Evolutionary conservation across 306 rosid species (phyloP).

Genomic region (Arachis hypogaea): DNA sequence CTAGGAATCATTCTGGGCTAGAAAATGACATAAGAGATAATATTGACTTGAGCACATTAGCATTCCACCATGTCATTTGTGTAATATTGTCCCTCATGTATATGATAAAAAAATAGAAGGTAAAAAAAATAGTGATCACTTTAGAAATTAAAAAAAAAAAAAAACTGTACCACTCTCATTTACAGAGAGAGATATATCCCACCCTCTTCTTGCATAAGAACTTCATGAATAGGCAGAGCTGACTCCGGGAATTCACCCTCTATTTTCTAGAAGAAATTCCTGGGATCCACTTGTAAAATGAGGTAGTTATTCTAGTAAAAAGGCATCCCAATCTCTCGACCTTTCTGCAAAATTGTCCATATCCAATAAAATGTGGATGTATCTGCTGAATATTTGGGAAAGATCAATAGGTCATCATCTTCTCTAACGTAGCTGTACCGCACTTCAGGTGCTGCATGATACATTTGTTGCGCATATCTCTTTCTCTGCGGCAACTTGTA

Average conservation of each 20-base stretch:
- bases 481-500: conserved; percentile 39
- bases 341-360: conserved; percentile 43
- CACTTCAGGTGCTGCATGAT: conserved; percentile 44
- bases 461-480: conserved; percentile 38
- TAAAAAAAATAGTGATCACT: conserved; percentile 3
- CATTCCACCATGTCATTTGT: neutral
- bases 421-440: conserved; percentile 56
- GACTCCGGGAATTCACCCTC: conserved; percentile 34
- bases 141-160: neutral
- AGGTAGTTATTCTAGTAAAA: conserved; percentile 16
- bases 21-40: neutral
- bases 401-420: conserved; percentile 39
- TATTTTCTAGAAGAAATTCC: conserved; percentile 40
- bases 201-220: conserved; percentile 10
- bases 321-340: conserved; percentile 22
- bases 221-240: conserved; percentile 33
- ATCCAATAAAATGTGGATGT: conserved; percentile 29
- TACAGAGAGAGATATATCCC: conserved; percentile 35
- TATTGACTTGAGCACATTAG: neutral
- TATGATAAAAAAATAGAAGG: neutral
- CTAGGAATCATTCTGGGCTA: neutral
- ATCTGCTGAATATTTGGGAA: conserved; percentile 37
- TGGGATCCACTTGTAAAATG: conserved; percentile 37
- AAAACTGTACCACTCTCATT: conserved; percentile 38
- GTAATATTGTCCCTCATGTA: neutral